Evolutionary conservation across 768 basidiomycete genomes (phyloP).

Genomic region (Lentinus brumalis): DNA sequence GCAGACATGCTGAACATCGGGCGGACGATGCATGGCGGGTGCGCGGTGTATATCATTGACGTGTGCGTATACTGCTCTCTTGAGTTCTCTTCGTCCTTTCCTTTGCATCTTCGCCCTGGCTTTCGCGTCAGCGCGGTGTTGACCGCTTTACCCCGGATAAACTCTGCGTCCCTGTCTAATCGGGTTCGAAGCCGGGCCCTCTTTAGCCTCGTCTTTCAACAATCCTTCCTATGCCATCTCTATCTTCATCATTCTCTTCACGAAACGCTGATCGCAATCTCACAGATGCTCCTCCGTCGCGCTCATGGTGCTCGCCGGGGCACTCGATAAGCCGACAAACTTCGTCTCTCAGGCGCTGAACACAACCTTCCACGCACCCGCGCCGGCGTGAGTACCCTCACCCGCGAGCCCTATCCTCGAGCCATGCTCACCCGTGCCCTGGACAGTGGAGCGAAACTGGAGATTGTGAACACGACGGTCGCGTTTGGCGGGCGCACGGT

Average conservation of each 20-base stretch:
- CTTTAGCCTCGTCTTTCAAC: not conserved
- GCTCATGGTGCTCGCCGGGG: slow-evolving; percentile 13
- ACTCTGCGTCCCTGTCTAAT: too few species aligned
- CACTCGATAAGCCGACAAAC: slow-evolving; percentile 6
- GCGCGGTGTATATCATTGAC: slow-evolving; percentile 22
- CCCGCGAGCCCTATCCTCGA: not conserved
- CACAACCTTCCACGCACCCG: slow-evolving; percentile 23
- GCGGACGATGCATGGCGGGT: slow-evolving; percentile 22
- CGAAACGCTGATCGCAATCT: not conserved
- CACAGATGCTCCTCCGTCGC: slow-evolving; percentile 21
- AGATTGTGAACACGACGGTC: slow-evolving; percentile 16
- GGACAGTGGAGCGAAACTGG: slow-evolving; percentile 18
- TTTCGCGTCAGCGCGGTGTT: too few species aligned
- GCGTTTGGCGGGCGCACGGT: slow-evolving; percentile 18
- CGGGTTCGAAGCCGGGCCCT: not conserved
- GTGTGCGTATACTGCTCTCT: slow-evolving; percentile 8
- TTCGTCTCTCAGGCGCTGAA: slow-evolving; percentile 22
- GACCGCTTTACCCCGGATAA: too few species aligned
- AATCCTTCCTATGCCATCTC: not conserved
- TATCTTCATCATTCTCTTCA: too few species aligned
- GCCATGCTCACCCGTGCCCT: not conserved
- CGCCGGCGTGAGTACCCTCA: slow-evolving; percentile 4
- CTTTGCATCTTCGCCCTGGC: too few species aligned
- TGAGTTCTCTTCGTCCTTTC: not conserved
- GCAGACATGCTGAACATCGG: slow-evolving; percentile 21